Evolutionary conservation across 495 filamentous ascomycete genomes (phyloP).

Genomic region (Penicillium maclennaniae): DNA sequence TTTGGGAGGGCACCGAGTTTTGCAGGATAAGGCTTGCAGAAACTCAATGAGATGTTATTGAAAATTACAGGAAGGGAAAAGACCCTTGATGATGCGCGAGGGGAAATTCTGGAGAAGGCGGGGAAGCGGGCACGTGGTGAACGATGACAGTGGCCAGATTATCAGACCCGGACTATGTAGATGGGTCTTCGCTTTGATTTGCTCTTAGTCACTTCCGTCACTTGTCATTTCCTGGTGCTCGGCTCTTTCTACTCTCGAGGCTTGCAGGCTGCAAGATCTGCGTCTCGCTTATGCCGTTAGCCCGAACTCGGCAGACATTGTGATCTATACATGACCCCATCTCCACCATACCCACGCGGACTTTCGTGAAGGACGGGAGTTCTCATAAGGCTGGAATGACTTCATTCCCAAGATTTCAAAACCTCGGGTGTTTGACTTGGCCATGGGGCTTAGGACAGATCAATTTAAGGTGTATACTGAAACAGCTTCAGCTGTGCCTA

Average conservation of each 20-base stretch:
- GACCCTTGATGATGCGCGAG: neutral
- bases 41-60: neutral
- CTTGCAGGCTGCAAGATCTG: neutral
- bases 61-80: neutral
- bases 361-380: neutral
- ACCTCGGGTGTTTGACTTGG: neutral
- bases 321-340: neutral
- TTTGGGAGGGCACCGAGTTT: neutral
- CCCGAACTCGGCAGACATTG: conserved; percentile 5
- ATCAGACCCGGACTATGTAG: neutral
- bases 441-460: neutral
- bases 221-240: neutral
- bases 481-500: neutral
- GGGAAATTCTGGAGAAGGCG: conserved; percentile 17
- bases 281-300: neutral
- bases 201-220: neutral
- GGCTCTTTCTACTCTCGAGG: neutral
- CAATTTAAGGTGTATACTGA: neutral
- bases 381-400: too few species aligned
- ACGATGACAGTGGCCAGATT: neutral
- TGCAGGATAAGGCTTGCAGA: neutral
- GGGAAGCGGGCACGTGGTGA: conserved; percentile 17
- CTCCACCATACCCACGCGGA: neutral
- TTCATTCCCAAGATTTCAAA: neutral
- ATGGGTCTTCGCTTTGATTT: neutral